Evolutionary conservation across 345 rosid species (phyloP).

Genomic region (Cardamine resedifolia): DNA sequence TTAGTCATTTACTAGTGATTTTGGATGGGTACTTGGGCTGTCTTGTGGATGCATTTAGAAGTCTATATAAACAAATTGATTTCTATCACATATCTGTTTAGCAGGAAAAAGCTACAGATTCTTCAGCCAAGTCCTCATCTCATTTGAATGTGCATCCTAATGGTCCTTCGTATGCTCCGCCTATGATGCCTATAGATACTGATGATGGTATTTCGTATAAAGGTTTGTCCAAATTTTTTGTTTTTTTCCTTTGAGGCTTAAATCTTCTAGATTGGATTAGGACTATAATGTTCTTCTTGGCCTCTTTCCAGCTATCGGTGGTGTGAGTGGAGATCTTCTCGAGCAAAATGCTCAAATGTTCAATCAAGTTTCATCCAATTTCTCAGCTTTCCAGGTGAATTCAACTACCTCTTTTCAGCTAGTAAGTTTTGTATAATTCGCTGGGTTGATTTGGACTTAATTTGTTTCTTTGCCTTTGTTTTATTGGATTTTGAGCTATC

Average conservation of each 20-base stretch:
- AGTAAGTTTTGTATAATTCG: constrained; percentile 5
- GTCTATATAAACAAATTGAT: background rate
- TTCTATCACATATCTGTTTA: constrained; percentile 25
- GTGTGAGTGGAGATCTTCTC: constrained; percentile 68
- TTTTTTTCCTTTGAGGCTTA: background rate
- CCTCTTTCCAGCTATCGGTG: constrained; percentile 65
- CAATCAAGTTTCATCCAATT: constrained; percentile 67
- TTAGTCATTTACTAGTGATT: constrained; percentile 9
- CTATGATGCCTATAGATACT: constrained; percentile 58
- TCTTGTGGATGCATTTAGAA: too few relatives aligned
- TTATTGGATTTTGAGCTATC: constrained; percentile 13
- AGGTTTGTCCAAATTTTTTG: constrained; percentile 45
- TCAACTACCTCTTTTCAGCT: constrained; percentile 18
- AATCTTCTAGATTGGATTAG: constrained; percentile 6
- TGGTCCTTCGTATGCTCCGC: constrained; percentile 66
- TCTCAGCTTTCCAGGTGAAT: constrained; percentile 67
- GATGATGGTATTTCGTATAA: constrained; percentile 74
- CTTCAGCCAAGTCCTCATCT: constrained; percentile 66
- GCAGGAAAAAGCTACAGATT: constrained; percentile 71
- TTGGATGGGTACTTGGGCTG: too few relatives aligned
- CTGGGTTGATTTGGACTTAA: background rate
- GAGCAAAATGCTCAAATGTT: constrained; percentile 77
- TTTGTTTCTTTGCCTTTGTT: constrained; percentile 10
- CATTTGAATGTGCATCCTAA: constrained; percentile 58
- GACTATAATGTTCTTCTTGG: background rate